Base-by-base conservation (phyloP, 2,329 filamentous ascomycete species). In the Ascochyta koolunga region DNA sequence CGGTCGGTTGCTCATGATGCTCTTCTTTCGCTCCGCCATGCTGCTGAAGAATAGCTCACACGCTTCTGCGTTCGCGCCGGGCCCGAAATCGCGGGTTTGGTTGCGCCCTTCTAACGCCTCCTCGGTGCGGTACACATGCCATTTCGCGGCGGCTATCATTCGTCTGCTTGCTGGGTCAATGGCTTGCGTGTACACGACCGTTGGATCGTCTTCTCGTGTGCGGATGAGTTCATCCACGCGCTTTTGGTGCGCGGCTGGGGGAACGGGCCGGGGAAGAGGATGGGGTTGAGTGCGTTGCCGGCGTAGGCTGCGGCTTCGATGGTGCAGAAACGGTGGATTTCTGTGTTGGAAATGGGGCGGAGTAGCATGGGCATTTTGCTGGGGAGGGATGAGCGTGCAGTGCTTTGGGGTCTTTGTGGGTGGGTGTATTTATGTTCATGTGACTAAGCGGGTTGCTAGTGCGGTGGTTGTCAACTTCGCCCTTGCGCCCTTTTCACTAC, bases 101-200 rank as follows among this genome's bases (percentile, higher is more conserved):
- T 55, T 60, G n/a, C n/a, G n/a, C n/a, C n/a, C n/a, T n/a, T n/a
- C n/a, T n/a, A n/a, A n/a, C n/a, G n/a, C n/a, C 0, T 54, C 50
- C 18, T 64, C 56, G 0, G 66, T 66, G 8, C 61, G 49, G 51
- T 67, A 69, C 10, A 74, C 35, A 37, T 67, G 56, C 68, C 68
- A 73, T 41, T 72, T 69, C 1, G 69, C 59, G 29, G 66, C 67
- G 1, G 68, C 68, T 4, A 70, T 60, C 45, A 68, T 62, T n/a
- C 68, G 58, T 7, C 54, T 55, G 1, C 60, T 61, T 4, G 60
- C 61, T 40, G 63, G 59, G 35, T 73, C 66, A 16, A 68, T 59
- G 27, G 59, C 66, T 48, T 72, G 64, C 4, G 69, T 27, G 24
- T 63, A 67, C 5, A 43, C 32, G 0, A 33, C 41, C 5, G 59